Percentiles rank a stretch among this genome's conserved stretches.
Evolutionary conservation across 2,329 filamentous ascomycete species (phyloP).

Genomic region (Xylariales sp.): DNA sequence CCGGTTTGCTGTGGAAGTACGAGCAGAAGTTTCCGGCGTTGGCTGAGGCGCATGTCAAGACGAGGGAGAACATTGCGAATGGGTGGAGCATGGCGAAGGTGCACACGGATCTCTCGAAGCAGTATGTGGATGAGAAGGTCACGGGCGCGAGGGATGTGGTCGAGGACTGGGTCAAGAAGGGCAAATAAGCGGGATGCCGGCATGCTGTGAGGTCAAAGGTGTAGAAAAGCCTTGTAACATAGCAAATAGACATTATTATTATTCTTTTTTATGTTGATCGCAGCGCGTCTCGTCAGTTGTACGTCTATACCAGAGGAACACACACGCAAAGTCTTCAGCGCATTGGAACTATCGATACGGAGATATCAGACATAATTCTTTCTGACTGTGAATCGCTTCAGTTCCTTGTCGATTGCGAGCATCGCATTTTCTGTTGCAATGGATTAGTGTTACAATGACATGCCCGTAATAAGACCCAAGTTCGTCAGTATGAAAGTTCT

Average conservation of each 20-base stretch:
- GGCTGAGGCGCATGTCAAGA: slow-evolving; percentile 72
- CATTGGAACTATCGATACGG: no score
- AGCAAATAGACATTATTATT: slow-evolving; percentile 10
- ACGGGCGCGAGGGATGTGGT: slow-evolving; percentile 68
- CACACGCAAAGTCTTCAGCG: no score
- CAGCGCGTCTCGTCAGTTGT: no score
- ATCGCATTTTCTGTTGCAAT: no score
- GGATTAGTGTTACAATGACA: no score
- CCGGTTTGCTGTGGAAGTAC: slow-evolving; percentile 83
- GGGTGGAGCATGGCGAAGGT: slow-evolving; percentile 70
- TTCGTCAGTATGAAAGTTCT: no score
- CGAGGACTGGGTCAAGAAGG: slow-evolving; percentile 89
- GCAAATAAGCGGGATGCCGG: slow-evolving; percentile 40
- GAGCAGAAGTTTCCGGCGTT: slow-evolving; percentile 84
- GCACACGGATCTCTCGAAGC: slow-evolving; percentile 65
- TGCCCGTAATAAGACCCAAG: no score
- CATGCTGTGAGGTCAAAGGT: not conserved
- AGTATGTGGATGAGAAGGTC: slow-evolving; percentile 77
- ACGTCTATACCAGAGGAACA: no score
- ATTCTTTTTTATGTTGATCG: not conserved
- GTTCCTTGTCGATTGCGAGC: no score
- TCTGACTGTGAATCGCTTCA: no score
- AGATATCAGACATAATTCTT: no score
- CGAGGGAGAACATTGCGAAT: slow-evolving; percentile 64
- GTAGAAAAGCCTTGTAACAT: slow-evolving; percentile 9